Percentiles rank a stretch among this genome's conserved stretches.
Evolutionary conservation across 2,329 filamentous ascomycete genomes (phyloP).

Genomic region (Cladophialophora exuberans): DNA sequence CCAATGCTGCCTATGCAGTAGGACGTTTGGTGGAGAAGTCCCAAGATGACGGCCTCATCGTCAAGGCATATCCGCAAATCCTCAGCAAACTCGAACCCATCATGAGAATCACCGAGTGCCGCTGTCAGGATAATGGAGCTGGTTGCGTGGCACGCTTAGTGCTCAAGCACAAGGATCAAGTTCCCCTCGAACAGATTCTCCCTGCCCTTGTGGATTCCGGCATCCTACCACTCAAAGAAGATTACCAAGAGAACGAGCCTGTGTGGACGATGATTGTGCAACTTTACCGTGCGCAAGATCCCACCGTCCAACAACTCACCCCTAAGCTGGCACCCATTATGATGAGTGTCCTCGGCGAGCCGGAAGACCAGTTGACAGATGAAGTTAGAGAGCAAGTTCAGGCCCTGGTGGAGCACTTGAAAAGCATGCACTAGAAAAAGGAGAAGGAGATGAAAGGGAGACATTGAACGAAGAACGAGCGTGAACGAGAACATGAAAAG

Average conservation of each 20-base stretch:
- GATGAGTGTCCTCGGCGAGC: slow-evolving; percentile 49
- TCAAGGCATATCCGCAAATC: slow-evolving; percentile 75
- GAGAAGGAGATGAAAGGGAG: too few species aligned
- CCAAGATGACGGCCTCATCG: slow-evolving; percentile 70
- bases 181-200: slow-evolving; percentile 80
- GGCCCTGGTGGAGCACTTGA: slow-evolving; percentile 53
- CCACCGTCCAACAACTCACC: slow-evolving; percentile 50
- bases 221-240: slow-evolving; percentile 84
- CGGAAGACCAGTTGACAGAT: slow-evolving; percentile 52
- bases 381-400: slow-evolving; percentile 51
- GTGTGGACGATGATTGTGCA: slow-evolving; percentile 88
- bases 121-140: slow-evolving; percentile 88
- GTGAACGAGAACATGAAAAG: not conserved
- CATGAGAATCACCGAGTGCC: slow-evolving; percentile 74
- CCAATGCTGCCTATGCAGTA: slow-evolving; percentile 89
- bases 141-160: slow-evolving; percentile 94
- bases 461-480: too few species aligned
- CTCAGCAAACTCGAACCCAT: slow-evolving; percentile 85
- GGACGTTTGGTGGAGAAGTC: slow-evolving; percentile 85
- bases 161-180: slow-evolving; percentile 78
- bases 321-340: slow-evolving; percentile 52
- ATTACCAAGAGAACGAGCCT: slow-evolving; percentile 95
- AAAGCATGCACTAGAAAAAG: slow-evolving; percentile 33
- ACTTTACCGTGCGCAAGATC: slow-evolving; percentile 63
- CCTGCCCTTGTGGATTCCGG: slow-evolving; percentile 68